Evolutionary conservation across 768 basidiomycete species (phyloP).

Genomic region (Mrakia frigida): DNA sequence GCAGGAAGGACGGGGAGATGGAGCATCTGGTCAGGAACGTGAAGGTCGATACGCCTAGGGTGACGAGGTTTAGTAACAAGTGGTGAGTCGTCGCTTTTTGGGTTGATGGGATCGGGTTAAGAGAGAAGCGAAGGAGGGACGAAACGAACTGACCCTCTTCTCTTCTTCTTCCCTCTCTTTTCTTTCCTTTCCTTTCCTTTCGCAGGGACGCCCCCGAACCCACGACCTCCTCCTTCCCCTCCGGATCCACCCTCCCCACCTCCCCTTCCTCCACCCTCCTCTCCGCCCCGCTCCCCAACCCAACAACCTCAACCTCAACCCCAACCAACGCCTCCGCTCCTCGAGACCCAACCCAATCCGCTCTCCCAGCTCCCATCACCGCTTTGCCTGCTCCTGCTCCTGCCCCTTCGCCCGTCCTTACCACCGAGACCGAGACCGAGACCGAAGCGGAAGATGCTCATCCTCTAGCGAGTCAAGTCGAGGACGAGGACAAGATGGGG

Average conservation of each 20-base stretch:
- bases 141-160: neutral
- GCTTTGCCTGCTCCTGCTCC: slow-evolving; percentile 14
- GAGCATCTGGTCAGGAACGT: slow-evolving; percentile 73
- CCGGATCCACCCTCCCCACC: neutral
- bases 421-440: neutral
- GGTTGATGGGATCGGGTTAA: no score
- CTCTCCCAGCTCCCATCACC: slow-evolving; percentile 22
- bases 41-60: slow-evolving; percentile 83
- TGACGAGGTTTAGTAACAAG: slow-evolving; percentile 61
- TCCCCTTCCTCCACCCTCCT: neutral
- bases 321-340: neutral
- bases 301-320: no score
- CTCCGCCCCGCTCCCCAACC: neutral
- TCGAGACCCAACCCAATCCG: slow-evolving; percentile 11
- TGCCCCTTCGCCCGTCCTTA: neutral
- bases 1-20: slow-evolving; percentile 66
- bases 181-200: neutral
- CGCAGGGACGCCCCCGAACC: slow-evolving; percentile 26
- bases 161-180: no score
- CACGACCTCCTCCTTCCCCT: neutral
- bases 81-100: slow-evolving; percentile 35
- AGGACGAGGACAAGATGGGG: slow-evolving; percentile 24
- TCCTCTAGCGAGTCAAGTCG: slow-evolving; percentile 12
- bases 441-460: neutral
- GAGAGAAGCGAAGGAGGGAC: no score